A percentile compares a stretch with the other conserved stretches of the same genome.
Evolutionary conservation across 1,139 yeast genomes (phyloP).

Genomic region (Blastobotrys arbuscula): DNA sequence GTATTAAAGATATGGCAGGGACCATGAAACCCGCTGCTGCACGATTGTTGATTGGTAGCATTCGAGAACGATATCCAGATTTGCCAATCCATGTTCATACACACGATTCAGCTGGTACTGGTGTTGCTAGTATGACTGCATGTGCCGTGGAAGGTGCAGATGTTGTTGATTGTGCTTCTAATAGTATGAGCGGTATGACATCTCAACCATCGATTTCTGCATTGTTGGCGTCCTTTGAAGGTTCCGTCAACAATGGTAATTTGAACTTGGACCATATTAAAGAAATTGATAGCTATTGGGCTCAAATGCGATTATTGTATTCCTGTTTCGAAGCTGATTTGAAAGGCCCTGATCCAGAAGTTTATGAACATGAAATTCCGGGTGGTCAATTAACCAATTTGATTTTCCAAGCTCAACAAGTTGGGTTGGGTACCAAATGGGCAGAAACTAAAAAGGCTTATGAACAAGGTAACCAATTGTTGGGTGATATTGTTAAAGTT

Average conservation of each 20-base stretch:
- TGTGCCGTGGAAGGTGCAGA: constrained; percentile 97
- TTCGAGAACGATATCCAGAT: constrained; percentile 83
- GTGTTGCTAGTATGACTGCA: constrained; percentile 94
- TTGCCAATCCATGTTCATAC: constrained; percentile 98
- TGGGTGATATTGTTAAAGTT: constrained; percentile 96
- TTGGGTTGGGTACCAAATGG: constrained; percentile 96
- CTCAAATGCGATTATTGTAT: constrained; percentile 93
- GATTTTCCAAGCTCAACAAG: constrained; percentile 97
- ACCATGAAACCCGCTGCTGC: constrained; percentile 96
- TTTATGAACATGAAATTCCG: constrained; percentile 95
- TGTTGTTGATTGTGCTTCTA: constrained; percentile 94
- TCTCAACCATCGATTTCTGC: constrained; percentile 97
- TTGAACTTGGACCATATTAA: constrained; percentile 62
- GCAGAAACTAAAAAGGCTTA: constrained; percentile 90
- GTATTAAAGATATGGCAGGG: constrained; percentile 99
- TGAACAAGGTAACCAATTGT: constrained; percentile 77
- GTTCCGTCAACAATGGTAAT: constrained; percentile 66
- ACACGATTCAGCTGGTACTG: constrained; percentile 99
- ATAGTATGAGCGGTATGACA: constrained; percentile 97
- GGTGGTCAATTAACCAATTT: constrained; percentile 98
- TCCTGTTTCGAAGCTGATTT: constrained; percentile 97
- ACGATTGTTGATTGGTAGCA: constrained; percentile 63
- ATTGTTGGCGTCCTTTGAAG: constrained; percentile 84
- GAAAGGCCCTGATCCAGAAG: constrained; percentile 99
- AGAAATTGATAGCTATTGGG: constrained; percentile 93